Evolutionary conservation across 306 rosid genomes (phyloP), one percentile per base, ranked within the genome.

Genomic region (Calophaca sinica): DNA sequence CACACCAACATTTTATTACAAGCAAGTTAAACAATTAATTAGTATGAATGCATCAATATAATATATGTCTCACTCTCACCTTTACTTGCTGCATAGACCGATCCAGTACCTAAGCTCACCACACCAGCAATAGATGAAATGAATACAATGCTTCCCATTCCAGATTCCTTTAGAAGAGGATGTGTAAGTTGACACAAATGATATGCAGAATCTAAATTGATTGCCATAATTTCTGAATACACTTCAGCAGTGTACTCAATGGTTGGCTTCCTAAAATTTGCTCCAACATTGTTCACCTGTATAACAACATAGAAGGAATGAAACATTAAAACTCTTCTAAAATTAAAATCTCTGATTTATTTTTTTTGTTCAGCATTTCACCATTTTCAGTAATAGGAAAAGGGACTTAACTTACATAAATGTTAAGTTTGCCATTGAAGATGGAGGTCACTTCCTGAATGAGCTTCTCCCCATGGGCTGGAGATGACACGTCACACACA

Each of bases 281-380:
- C 85, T 61, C 97, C 98, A 44, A 85, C 97, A 79, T 91, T 94
- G 82, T 87, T 94, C 78, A 89, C 94, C 98, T 89, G 74, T 28
- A 63, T 5, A 13, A 54, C 66, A 80, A 50, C 15, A 67, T 46
- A 58, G 5, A 68, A 48, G 46, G n/a, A 33, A 60, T 8, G 1
- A 80, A 4, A 65, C n/a, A n/a, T n/a, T n/a, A 1, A 80, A 4
- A 65, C 29, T 42, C 9, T 13, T 14, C 60, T 35, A 13, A 54
- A 48, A 12, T 9, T 38, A 2, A 73, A 45, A 38, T 44, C n/a
- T 5, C 9, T 9, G 72, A n/a, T n/a, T 9, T 38, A 35, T 9
- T 3, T 28, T 14, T 1, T 1, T 57, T 15, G 29, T 39, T 9
- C 63, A 53, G 38, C 55, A 72, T 55, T 54, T 9, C 63, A 53